A percentile compares a stretch with the other conserved stretches of the same genome.
These are phyloP conservation scores for Suhomyces kunorum DNA, from an alignment of 1,139 yeast genomes.

Conservation along the genomic window DNA sequence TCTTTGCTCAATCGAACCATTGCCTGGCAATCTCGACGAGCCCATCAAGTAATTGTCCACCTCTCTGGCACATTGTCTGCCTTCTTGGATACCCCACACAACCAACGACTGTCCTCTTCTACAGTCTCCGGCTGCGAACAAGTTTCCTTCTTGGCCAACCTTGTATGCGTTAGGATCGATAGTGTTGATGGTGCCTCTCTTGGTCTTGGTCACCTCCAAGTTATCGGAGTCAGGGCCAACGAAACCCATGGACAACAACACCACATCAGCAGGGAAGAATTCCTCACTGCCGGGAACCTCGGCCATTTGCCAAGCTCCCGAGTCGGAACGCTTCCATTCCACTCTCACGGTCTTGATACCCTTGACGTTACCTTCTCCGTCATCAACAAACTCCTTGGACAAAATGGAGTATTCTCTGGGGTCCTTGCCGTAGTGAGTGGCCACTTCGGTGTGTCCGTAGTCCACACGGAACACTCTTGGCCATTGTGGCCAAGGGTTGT, in stretches of 20 bases:
- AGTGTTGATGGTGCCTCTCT: slow-evolving; percentile 85
- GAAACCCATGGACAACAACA: slow-evolving; percentile 94
- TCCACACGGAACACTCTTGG: slow-evolving; percentile 97
- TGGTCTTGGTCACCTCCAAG: slow-evolving; percentile 69
- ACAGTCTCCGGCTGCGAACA: slow-evolving; percentile 98
- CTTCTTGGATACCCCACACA: slow-evolving; percentile 99
- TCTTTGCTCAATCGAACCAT: slow-evolving; percentile 88
- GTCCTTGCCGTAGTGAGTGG: slow-evolving; percentile 92
- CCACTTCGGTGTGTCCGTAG: slow-evolving; percentile 95
- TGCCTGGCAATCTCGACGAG: slow-evolving; percentile 82
- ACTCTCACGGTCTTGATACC: slow-evolving; percentile 95
- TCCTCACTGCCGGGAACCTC: slow-evolving; percentile 96
- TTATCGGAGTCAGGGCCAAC: slow-evolving; percentile 93
- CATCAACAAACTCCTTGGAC: slow-evolving; percentile 93
- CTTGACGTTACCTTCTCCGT: slow-evolving; percentile 89
- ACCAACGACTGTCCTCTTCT: slow-evolving; percentile 98
- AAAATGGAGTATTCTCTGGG: slow-evolving; percentile 96
- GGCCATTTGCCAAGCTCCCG: slow-evolving; percentile 99
- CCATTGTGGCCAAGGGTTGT: slow-evolving; percentile 99
- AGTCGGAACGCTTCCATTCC: slow-evolving; percentile 94
- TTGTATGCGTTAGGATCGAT: slow-evolving; percentile 67
- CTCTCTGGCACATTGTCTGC: slow-evolving; percentile 96
- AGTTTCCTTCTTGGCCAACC: slow-evolving; percentile 60
- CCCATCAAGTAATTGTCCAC: slow-evolving; percentile 83
- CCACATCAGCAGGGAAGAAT: slow-evolving; percentile 91